Conservation (phyloP, 176 grass and related monocot genomes). For the Aegilops tauschii region DNA sequence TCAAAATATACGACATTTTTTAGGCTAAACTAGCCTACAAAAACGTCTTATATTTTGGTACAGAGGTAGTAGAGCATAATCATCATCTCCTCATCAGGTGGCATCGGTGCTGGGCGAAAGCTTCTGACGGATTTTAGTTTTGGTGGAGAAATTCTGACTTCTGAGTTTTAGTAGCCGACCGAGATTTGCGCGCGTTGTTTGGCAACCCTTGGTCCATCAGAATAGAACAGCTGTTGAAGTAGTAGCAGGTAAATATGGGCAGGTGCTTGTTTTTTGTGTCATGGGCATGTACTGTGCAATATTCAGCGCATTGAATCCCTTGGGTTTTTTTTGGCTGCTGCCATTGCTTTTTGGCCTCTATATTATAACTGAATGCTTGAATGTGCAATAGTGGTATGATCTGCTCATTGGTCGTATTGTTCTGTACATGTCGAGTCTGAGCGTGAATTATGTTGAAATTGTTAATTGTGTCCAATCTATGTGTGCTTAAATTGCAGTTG, state of each 20-base stretch:
- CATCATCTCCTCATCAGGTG: background rate
- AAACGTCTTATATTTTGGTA: too few relatives aligned
- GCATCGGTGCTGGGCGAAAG: constrained; percentile 10
- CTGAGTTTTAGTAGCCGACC: constrained; percentile 21
- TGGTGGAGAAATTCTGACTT: constrained; percentile 31
- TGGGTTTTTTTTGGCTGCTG: background rate
- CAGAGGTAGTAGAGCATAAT: background rate
- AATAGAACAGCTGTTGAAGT: constrained; percentile 21
- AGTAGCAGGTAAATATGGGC: constrained; percentile 17
- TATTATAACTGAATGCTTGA: constrained; percentile 12
- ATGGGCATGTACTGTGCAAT: constrained; percentile 1
- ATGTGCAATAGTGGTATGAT: background rate
- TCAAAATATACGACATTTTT: too few relatives aligned
- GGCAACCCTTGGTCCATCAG: background rate
- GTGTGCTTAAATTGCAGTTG: background rate
- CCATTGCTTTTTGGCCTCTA: background rate
- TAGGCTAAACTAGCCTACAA: too few relatives aligned
- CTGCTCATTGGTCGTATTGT: background rate
- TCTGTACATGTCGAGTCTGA: too few relatives aligned
- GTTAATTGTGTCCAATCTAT: background rate
- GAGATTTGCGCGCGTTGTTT: background rate
- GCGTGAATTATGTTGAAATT: background rate
- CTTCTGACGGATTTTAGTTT: background rate
- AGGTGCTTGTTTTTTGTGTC: background rate
- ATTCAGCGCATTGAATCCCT: background rate